Evolutionary conservation across 306 rosid genomes (phyloP), one percentile per base, ranked within the genome.

Genomic region (Albizia julibrissin): DNA sequence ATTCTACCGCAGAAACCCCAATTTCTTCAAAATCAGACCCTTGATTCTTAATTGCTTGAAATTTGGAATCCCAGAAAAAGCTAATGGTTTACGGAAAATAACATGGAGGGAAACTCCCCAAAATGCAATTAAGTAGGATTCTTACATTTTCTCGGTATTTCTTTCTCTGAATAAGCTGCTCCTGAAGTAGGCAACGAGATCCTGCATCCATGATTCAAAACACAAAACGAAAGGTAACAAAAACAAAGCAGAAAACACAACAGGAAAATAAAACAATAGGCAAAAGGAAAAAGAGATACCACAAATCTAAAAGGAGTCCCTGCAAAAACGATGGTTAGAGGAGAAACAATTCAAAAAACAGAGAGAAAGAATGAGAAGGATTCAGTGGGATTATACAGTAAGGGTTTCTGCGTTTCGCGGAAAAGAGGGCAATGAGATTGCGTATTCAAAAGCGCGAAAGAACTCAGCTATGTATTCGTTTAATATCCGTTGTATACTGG

Each of bases 131-230:
- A 6, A 37, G 3, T 18, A 24, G 46, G 4, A 19, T 56, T 6
- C 26, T 34, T 12, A 86, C 86, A 24, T 86, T 82, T 64, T 86
- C 84, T n/a, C 34, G 72, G 14, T 47, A 47, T 22, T 43, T 61
- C 76, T 75, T 79, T 79, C 80, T 74, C 61, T 52, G 64, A 66
- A 73, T 5, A 11, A 66, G n/a, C 56, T 74, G 85, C 49, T 85
- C 75, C 47, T 59, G 80, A 58, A 56, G 78, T 3, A 82, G 89
- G 76, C 52, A 46, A 10, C 81, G 76, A 15, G 74, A 44, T 15
- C 87, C 84, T 85, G 85, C 59, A 80, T 77, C 85, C 84, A 85
- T 77, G 18, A 81, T 19, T 37, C 40, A n/a, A n/a, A 54, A 75
- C 2, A 58, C 13, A 43, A 70, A 22, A 74, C 26, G 19, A 6